These are phyloP conservation scores for Mallotus japonicus DNA, from an alignment of 441 rosid species.

Conservation along the genomic window DNA sequence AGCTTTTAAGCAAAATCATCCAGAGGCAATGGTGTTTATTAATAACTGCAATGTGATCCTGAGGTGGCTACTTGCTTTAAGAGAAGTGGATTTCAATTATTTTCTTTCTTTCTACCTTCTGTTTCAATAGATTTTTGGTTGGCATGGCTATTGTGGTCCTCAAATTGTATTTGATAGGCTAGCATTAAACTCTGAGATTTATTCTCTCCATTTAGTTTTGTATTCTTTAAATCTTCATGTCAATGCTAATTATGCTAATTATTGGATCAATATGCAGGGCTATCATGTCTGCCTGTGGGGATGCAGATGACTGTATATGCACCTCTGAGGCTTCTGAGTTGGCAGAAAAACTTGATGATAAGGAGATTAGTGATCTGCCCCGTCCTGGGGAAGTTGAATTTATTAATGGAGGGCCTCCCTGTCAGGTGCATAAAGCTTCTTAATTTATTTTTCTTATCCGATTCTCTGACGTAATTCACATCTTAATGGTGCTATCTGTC, in stretches of 20 bases:
- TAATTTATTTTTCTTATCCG: background rate
- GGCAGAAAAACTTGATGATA: constrained; percentile 57
- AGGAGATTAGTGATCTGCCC: constrained; percentile 59
- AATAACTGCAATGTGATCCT: constrained; percentile 83
- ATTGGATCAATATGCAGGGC: constrained; percentile 46
- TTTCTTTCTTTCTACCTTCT: background rate
- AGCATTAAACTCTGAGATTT: background rate
- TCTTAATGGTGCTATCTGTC: background rate
- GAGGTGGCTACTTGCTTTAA: constrained; percentile 35
- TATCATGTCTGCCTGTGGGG: constrained; percentile 72
- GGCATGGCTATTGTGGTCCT: background rate
- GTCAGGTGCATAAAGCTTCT: constrained; percentile 57
- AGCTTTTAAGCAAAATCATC: constrained; percentile 77
- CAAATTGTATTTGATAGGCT: too few species aligned
- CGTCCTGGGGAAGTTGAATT: constrained; percentile 87
- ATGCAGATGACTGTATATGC: constrained; percentile 75
- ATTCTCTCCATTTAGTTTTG: background rate
- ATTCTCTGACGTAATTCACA: background rate
- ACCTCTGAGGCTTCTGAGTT: constrained; percentile 69
- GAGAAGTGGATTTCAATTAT: background rate
- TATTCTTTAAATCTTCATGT: background rate
- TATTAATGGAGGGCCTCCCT: constrained; percentile 96
- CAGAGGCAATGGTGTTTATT: constrained; percentile 57
- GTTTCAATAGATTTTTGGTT: background rate
- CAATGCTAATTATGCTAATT: too few species aligned